Conservation (phyloP, 2,329 filamentous ascomycete genomes). For the Fusarium pilosicola region DNA sequence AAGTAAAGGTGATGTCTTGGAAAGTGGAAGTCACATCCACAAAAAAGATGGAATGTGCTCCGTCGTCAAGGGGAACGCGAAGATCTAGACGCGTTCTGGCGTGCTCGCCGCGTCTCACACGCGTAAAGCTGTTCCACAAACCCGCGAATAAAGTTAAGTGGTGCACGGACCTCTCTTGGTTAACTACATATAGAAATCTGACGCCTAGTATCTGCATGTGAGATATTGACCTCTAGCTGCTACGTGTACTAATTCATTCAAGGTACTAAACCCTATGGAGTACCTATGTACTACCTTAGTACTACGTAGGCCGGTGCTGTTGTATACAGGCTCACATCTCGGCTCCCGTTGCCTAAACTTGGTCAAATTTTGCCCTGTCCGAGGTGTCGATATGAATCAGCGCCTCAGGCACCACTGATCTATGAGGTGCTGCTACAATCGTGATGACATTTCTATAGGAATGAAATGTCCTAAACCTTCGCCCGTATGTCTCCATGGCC, state of each 20-base stretch:
- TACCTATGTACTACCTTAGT: neutral
- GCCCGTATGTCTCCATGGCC: neutral
- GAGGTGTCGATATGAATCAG: constrained; percentile 1
- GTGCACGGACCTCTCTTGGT: neutral
- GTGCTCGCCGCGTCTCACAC: neutral
- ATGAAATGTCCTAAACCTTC: neutral
- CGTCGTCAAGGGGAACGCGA: constrained; percentile 37
- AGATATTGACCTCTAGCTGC: neutral
- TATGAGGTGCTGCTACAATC: neutral
- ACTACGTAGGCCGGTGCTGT: neutral
- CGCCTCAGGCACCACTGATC: neutral
- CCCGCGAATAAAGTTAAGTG: neutral
- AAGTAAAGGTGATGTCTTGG: constrained; percentile 21
- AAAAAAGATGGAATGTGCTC: constrained; percentile 24
- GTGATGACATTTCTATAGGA: neutral
- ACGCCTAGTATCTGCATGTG: neutral
- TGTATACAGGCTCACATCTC: constrained; percentile 16
- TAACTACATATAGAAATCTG: neutral
- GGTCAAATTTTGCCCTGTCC: neutral
- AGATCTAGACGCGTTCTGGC: constrained; percentile 5
- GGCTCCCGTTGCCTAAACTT: constrained; percentile 9
- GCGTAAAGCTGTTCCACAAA: constrained; percentile 17
- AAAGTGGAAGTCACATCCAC: constrained; percentile 15
- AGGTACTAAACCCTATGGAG: neutral
- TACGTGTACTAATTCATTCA: neutral